These are phyloP conservation scores for Pseudogymnoascus sp. DNA, from an alignment of 2,329 filamentous ascomycete genomes.

Conservation along the genomic window DNA sequence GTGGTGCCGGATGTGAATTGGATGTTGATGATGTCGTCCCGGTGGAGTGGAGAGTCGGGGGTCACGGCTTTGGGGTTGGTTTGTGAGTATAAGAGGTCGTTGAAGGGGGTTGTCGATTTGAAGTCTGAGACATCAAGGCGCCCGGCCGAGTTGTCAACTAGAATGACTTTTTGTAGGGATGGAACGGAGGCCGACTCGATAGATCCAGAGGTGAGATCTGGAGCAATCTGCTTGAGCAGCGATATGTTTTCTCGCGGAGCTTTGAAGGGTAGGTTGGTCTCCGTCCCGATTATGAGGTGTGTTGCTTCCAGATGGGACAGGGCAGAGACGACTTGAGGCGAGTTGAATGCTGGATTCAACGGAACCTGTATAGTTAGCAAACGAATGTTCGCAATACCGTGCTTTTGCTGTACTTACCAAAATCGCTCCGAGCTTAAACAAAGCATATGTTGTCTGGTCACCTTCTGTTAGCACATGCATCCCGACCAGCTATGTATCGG, in stretches of 20 bases:
- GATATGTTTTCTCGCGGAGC: conserved; percentile 51
- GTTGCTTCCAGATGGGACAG: conserved; percentile 65
- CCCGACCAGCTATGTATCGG: neutral
- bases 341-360: conserved; percentile 83
- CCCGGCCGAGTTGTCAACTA: conserved; percentile 66
- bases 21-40: conserved; percentile 78
- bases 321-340: conserved; percentile 67
- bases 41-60: conserved; percentile 42
- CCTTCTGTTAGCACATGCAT: conserved; percentile 17
- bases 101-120: conserved; percentile 32
- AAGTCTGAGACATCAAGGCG: conserved; percentile 36
- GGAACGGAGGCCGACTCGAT: conserved; percentile 51
- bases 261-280: conserved; percentile 74
- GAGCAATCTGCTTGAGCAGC: conserved; percentile 46
- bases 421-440: conserved; percentile 91
- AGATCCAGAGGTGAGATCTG: conserved; percentile 31
- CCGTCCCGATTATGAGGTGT: conserved; percentile 75
- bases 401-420: conserved; percentile 43
- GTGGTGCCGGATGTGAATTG: conserved; percentile 98
- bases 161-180: conserved; percentile 60
- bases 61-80: conserved; percentile 27
- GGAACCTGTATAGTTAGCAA: conserved; percentile 51
- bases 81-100: conserved; percentile 29
- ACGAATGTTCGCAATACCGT: neutral
- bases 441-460: conserved; percentile 60